Percentiles rank a stretch among this genome's conserved stretches.
These are phyloP conservation scores for Globisporangium polare DNA, from an alignment of 352 stramenopile genomes.

Conservation along the genomic window DNA sequence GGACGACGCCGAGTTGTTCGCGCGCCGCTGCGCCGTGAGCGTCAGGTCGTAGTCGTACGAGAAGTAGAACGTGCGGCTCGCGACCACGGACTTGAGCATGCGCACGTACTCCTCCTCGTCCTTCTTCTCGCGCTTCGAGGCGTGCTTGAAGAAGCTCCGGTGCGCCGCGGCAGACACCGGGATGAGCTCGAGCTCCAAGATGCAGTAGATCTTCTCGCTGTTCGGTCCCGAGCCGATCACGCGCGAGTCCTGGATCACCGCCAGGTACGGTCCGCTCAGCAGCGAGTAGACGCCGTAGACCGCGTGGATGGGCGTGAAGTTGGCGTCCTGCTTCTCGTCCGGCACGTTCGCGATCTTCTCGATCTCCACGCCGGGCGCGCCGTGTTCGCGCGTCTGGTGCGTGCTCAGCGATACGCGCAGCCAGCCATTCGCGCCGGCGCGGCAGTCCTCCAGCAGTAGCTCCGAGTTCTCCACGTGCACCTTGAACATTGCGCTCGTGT, in stretches of 20 bases:
- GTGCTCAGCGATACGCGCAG: constrained; percentile 35
- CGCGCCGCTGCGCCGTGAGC: constrained; percentile 47
- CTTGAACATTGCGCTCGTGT: constrained; percentile 56
- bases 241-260: constrained; percentile 51
- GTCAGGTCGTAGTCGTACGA: constrained; percentile 68
- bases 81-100: constrained; percentile 47
- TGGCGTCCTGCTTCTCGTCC: constrained; percentile 29
- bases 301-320: constrained; percentile 39
- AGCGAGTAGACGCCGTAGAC: constrained; percentile 66
- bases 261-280: constrained; percentile 50
- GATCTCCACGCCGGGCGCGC: constrained; percentile 30
- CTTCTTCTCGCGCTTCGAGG: constrained; percentile 45
- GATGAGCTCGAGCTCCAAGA: constrained; percentile 44
- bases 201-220: constrained; percentile 61
- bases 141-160: constrained; percentile 50
- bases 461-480: constrained; percentile 65
- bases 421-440: constrained; percentile 57
- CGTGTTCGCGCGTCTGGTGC: constrained; percentile 6
- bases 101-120: constrained; percentile 55
- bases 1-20: constrained; percentile 22
- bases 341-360: constrained; percentile 43
- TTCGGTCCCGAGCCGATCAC: constrained; percentile 54
- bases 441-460: constrained; percentile 80
- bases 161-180: constrained; percentile 45
- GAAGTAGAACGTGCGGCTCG: constrained; percentile 62